These are phyloP conservation scores for Puccinia brachypodii DNA, from an alignment of 1,284 basidiomycete genomes.

Conservation along the genomic window DNA sequence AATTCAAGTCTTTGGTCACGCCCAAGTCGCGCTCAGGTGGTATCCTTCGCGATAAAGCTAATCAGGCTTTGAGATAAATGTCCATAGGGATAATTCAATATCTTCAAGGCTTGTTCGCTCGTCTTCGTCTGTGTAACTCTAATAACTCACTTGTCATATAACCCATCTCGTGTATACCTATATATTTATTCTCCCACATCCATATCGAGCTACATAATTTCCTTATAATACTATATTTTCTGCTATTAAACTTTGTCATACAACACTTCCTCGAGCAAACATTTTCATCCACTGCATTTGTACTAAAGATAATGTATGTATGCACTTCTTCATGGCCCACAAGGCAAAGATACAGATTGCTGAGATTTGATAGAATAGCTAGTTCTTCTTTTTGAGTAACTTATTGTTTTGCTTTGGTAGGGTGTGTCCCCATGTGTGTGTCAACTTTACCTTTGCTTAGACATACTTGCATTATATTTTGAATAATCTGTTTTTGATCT, in stretches of 20 bases:
- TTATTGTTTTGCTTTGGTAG: too few relatives aligned
- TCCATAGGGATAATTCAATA: background rate
- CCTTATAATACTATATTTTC: too few relatives aligned
- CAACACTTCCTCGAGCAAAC: background rate
- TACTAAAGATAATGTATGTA: background rate
- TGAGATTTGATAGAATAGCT: too few relatives aligned
- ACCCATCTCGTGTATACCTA: background rate
- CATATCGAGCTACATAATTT: too few relatives aligned
- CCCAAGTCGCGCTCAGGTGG: background rate
- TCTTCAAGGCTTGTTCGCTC: too few relatives aligned
- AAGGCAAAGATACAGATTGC: too few relatives aligned
- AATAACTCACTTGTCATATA: background rate
- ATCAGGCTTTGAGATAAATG: slow-evolving; percentile 19
- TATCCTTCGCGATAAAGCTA: slow-evolving; percentile 45
- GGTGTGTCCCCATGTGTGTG: too few relatives aligned
- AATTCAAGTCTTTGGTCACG: background rate
- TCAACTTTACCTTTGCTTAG: too few relatives aligned
- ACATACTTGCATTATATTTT: too few relatives aligned
- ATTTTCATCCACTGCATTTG: background rate
- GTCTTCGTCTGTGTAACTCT: background rate
- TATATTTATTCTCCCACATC: background rate
- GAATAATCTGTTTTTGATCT: too few relatives aligned
- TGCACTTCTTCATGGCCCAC: too few relatives aligned
- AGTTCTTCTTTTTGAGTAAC: too few relatives aligned
- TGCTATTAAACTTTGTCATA: background rate